Base-by-base conservation (phyloP, 306 rosid species). In the Vigna angularis region DNA sequence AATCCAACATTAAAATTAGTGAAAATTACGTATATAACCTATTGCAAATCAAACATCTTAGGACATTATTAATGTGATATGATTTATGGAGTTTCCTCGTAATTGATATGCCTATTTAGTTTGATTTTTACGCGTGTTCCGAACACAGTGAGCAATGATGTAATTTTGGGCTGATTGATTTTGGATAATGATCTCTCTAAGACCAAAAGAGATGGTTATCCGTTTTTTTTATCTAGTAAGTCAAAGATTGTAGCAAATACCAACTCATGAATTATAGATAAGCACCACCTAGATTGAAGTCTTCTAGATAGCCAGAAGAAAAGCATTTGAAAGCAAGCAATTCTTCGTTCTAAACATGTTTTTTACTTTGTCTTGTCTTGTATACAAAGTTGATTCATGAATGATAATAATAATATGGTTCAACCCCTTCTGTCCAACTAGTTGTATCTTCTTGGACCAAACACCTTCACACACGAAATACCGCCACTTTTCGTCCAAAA, bases 401-500 rank as follows among this genome's bases (percentile, higher is more conserved):
- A 66, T 34, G 4, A 32, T 63, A 30, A 51, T 16, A 22, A 36
- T 65, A 38, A 65, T 65, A 65, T 38, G 50, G 15, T 65, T 65
- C 40, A n/a, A 65, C 50, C 48, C 9, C 4, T 7, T 38, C 5
- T 12, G 49, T 38, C 17, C n/a, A 65, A 65, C 47, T 65, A 2
- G 8, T 45, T 63, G 18, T 42, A 18, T 16, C 51, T 12, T 30
- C 18, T 42, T 40, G 17, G 20, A 66, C 55, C 55, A 44, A 20
- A 44, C 22, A 47, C 42, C 22, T 45, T 68, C 73, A 68, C 42
- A 68, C 15, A 47, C 56, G 13, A 68, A 45, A 24, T 2, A 66
- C 38, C 47, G 11, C 7, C 57, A 14, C 16, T 20, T 18, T 18
- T 12, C 0, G n/a, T 64, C 48, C n/a, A 64, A 17, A n/a, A 17